Base-by-base conservation (phyloP, 352 stramenopile genomes). In the Pilasporangium apinafurcum region DNA sequence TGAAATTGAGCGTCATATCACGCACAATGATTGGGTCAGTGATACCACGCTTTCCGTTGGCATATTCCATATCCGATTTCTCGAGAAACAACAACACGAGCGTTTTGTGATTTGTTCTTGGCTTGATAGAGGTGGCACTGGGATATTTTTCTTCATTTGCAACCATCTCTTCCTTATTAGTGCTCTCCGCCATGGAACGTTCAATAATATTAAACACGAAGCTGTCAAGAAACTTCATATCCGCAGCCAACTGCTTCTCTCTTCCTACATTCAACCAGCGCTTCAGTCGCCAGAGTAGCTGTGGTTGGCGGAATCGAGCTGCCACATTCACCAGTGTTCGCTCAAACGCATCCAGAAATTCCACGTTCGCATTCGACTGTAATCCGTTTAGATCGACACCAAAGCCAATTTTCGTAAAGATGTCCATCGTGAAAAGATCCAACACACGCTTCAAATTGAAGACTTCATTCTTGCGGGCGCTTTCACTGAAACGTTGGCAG, bases 1-100 rank as follows among this genome's bases (percentile, higher is more conserved):
- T 55, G 35, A 95, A 91, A 46, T 68, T 85, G 30, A 95, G 60
- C 8, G 82, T 59, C 37, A 96, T 85, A 58, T 94, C 76, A n/a
- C 77, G 74, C 29, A 95, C 70, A 12, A 64, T 37, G 8, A 32
- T 34, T 10, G 44, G 27, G 20, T 53, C 39, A 9, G 25, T 45
- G 27, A 10, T 33, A 14, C 18, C n/a, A 10, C 24, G 18, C 37
- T 53, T 33, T 16, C 31, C 40, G 12, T 32, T 18, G 10, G 26
- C 8, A 18, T 54, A 35, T 27, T 69, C 54, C 0, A 42, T 47
- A 24, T 56, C 53, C 0, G 45, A 62, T 20, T 63, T 62, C 6
- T 77, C 65, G 12, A 84, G 59, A 32, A 79, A 84, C 18, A 84
- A 45, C 14, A 63, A 62, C 31, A 84, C 64, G 5, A 82, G 39